Base-by-base conservation (phyloP, 805 yeast genomes). In the Candida tammaniensis region DNA sequence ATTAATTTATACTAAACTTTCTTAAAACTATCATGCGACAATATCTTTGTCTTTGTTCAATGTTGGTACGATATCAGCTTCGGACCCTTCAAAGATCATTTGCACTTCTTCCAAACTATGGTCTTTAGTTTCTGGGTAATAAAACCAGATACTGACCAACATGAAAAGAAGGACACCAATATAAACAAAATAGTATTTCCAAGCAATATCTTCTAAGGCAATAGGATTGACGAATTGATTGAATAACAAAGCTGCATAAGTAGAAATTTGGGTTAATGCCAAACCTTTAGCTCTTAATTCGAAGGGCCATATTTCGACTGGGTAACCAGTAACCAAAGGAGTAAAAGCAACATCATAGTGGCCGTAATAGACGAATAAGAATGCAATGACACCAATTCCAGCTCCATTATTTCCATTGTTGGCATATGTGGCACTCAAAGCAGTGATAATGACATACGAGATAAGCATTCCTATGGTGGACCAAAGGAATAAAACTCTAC, bases 171-270 rank as follows among this genome's bases (percentile, higher is more conserved):
- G 38, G 14, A 51, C 38, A 42, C 58, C 51, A 34, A 57, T 50
- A 51, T 45, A 59, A 8, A 68, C 70, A 40, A 68, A 61, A 46
- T 67, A 68, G 54, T 64, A 68, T 45, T 63, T 66, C 71, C 71
- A 67, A 13, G 48, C 48, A 31, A 68, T 59, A 10, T 59, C 59
- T 14, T 53, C 67, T 65, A 68, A 53, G 34, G 68, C 73, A 45
- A 60, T 47, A 7, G 64, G 57, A 34, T 55, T 56, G 16, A 55
- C 61, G 37, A 44, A 61, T 29, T 49, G 48, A 41, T 55, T 55
- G 42, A 47, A 59, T 16, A 59, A 35, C 27, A 40, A 36, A 21
- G 48, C 39, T 9, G 44, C 27, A 24, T 46, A 41, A 35, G 19
- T 49, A 38, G 12, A 49, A 18, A 26, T 46, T 48, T 29, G 38